These are phyloP conservation scores for Didymella arachidicola DNA, from an alignment of 2,329 filamentous ascomycete species.

Conservation along the genomic window DNA sequence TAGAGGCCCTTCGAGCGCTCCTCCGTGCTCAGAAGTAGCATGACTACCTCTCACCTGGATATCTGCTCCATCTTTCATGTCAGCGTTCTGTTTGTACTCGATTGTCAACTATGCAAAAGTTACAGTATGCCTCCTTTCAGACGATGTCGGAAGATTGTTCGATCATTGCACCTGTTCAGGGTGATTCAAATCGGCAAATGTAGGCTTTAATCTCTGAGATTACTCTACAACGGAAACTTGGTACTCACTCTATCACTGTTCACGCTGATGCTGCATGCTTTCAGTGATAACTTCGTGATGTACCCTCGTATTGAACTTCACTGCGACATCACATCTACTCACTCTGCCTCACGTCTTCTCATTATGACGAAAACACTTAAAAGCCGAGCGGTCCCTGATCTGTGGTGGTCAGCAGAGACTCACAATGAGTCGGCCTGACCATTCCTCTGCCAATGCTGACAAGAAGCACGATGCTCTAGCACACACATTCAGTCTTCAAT, in stretches of 20 bases:
- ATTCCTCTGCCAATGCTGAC: not conserved
- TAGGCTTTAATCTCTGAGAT: constrained; percentile 34
- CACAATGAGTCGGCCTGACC: constrained; percentile 18
- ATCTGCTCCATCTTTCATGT: constrained; percentile 7
- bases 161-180: constrained; percentile 34
- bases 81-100: constrained; percentile 24
- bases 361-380: not conserved
- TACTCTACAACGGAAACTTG: not conserved
- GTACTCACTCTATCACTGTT: constrained; percentile 16
- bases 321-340: constrained; percentile 1
- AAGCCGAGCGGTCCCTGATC: not conserved
- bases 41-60: not conserved
- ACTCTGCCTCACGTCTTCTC: not conserved
- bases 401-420: not conserved
- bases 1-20: constrained; percentile 64
- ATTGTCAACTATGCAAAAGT: not conserved
- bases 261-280: constrained; percentile 1
- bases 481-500: not conserved
- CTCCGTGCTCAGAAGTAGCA: constrained; percentile 53
- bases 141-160: constrained; percentile 41
- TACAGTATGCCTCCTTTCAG: constrained; percentile 29
- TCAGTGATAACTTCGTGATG: constrained; percentile 5
- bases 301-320: not conserved
- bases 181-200: constrained; percentile 45
- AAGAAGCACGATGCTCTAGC: not conserved